Percentiles rank a stretch among this genome's conserved stretches.
Conservation (phyloP, 2,329 filamentous ascomycete genomes). For the Botryotinia narcissicola region DNA sequence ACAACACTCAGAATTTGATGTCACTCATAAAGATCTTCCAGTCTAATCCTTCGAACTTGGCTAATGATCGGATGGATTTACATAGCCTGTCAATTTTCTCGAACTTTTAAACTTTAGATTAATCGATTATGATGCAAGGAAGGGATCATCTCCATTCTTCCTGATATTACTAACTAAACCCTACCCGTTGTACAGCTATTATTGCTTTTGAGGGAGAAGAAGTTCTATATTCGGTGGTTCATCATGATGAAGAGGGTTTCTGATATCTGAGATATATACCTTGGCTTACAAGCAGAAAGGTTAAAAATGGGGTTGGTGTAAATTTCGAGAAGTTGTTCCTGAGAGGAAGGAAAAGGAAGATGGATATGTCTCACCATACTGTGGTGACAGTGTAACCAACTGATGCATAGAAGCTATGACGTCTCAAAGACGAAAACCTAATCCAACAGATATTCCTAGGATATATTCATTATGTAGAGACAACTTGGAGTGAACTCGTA, state of each 20-base stretch:
- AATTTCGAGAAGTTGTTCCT: neutral
- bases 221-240: neutral
- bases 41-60: neutral
- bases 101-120: neutral
- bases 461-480: neutral
- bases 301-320: neutral
- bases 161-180: neutral
- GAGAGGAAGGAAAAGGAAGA: neutral
- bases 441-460: neutral
- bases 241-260: neutral
- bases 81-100: neutral
- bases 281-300: neutral
- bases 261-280: conserved; percentile 1
- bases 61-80: neutral
- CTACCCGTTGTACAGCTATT: neutral
- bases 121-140: neutral
- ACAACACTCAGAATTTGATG: too few species aligned
- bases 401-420: conserved; percentile 5
- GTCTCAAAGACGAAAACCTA: neutral
- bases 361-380: neutral
- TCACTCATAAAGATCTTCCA: neutral
- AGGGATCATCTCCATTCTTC: neutral
- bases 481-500: neutral
- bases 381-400: conserved; percentile 2
- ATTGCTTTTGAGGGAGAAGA: neutral